Base-by-base conservation (phyloP, 176 grass and related monocot genomes). In the Luzula sylvatica region DNA sequence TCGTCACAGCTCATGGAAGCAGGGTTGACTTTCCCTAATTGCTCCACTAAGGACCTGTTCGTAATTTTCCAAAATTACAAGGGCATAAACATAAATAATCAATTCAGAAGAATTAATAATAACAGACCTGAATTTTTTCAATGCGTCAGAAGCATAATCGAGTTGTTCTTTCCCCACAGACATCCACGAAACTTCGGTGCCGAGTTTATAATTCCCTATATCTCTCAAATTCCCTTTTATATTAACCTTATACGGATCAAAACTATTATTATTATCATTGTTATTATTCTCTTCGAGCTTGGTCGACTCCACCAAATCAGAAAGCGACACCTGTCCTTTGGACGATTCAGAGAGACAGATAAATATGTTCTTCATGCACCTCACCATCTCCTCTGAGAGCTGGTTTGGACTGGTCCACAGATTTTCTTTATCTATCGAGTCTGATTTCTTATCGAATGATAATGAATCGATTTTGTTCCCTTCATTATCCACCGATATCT, bases 281-380 rank as follows among this genome's bases (percentile, higher is more conserved):
- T 77, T 86, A 67, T 73, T 70, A 73, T 75, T 90, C 42, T 28
- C 41, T 67, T 82, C 32, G 58, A 75, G 78, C 53, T 79, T 70
- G 3, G 80, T 61, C 49, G 76, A 56, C 57, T 81, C 58, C 20
- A 81, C 79, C 45, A 72, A 83, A 65, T 90, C 81, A 40, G 85
- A 98, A 60, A 82, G 82, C 46, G 92, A 95, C 27, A 90, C 68
- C 52, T 71, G 55, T 46, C 80, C 81, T 61, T 82, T 88, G 23
- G 78, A 80, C 49, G 92, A 90, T 77, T 98, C 85, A 61, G 92
- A 98, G 18, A 98, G 58, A 65, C 72, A 77, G 2, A 98, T 77
- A 53, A 86, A 98, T 55, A 98, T 98, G 59, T 90, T 90, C 74
- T 81, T 98, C 92, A 98, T 98, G 81, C 92, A 98, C 46, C 81